Evolutionary conservation across 139 green algal genomes (phyloP).

Genomic region (Chlamydomonas sp.): DNA sequence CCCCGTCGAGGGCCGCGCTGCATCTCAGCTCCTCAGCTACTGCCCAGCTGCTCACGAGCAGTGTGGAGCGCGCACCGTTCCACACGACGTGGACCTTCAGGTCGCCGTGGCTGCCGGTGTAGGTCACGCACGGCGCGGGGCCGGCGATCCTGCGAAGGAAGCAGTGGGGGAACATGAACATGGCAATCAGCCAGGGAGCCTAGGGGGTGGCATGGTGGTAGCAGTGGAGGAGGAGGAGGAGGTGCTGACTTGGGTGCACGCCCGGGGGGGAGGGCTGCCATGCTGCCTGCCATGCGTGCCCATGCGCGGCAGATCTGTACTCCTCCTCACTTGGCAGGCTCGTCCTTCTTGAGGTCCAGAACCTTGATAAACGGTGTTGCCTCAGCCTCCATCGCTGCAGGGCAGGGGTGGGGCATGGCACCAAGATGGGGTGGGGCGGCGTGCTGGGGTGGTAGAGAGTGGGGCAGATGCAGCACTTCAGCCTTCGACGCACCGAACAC

Average conservation of each 20-base stretch:
- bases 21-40: too few species aligned
- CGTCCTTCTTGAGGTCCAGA: constrained; percentile 52
- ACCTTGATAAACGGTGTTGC: constrained; percentile 68
- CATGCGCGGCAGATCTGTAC: background rate
- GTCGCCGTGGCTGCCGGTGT: constrained; percentile 42
- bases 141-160: constrained; percentile 29
- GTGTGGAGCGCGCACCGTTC: too few species aligned
- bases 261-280: background rate
- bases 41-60: too few species aligned
- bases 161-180: too few species aligned
- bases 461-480: background rate
- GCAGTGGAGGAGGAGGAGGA: background rate
- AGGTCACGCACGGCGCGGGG: constrained; percentile 61
- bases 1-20: too few species aligned
- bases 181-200: background rate
- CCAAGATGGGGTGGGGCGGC: constrained; percentile 5
- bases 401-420: too few species aligned
- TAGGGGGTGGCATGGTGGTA: background rate
- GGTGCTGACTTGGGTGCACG: background rate
- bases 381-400: constrained; percentile 91
- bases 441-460: background rate
- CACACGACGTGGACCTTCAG: constrained; percentile 66
- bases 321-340: constrained; percentile 31
- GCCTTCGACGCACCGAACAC: constrained; percentile 40
- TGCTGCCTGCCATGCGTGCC: background rate